Evolutionary conservation across 2,329 filamentous ascomycete species (phyloP).

Genomic region (Dothidotthia symphoricarpi): DNA sequence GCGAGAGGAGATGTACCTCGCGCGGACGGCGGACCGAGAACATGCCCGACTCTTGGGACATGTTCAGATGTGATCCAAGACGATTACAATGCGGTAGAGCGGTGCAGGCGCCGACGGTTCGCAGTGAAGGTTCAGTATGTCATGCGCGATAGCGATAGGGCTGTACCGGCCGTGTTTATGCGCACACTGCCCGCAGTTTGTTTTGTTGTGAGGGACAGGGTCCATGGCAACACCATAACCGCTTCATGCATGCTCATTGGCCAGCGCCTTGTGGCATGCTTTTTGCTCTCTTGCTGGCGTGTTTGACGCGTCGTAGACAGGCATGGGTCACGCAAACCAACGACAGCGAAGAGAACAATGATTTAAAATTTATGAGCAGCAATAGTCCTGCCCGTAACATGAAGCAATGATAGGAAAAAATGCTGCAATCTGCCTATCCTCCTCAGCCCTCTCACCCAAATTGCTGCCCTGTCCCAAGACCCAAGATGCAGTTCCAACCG

Average conservation of each 20-base stretch:
- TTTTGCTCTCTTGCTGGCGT: not conserved
- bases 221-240: not conserved
- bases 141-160: not conserved
- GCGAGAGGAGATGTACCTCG: slow-evolving; percentile 63
- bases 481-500: slow-evolving; percentile 15
- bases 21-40: slow-evolving; percentile 90
- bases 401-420: too few relatives aligned
- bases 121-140: not conserved
- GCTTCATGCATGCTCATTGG: too few relatives aligned
- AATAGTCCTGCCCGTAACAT: too few relatives aligned
- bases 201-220: not conserved
- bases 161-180: too few relatives aligned
- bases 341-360: too few relatives aligned
- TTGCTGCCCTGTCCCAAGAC: not conserved
- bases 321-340: too few relatives aligned
- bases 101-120: too few relatives aligned
- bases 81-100: too few relatives aligned
- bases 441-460: too few relatives aligned
- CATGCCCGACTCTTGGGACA: slow-evolving; percentile 56
- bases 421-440: too few relatives aligned
- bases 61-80: slow-evolving; percentile 9
- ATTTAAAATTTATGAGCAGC: too few relatives aligned
- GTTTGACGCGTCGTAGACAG: not conserved
- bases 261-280: too few relatives aligned
- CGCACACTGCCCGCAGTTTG: not conserved